phyloP scores from a whole-genome alignment of 2,329 filamentous ascomycete species.

The Alternaria alternata region DNA sequence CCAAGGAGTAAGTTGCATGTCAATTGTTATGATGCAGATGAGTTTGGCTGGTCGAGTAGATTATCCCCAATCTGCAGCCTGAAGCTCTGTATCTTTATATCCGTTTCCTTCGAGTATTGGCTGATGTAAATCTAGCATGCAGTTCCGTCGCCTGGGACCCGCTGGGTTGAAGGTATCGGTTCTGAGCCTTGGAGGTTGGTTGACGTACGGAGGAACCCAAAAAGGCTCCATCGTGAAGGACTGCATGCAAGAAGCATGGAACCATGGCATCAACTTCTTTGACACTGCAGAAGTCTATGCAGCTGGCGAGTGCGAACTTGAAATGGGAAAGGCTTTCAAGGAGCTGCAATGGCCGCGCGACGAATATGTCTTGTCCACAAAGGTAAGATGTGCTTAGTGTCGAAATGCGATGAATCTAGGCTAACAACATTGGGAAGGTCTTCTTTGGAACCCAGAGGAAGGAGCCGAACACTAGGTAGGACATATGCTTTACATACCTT shows the following conservation, averaged over 20 bases:
- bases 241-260: constrained; percentile 59
- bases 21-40: not conserved
- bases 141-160: constrained; percentile 41
- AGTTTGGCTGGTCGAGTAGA: not conserved
- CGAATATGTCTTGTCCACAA: constrained; percentile 39
- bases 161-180: constrained; percentile 61
- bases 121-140: constrained; percentile 34
- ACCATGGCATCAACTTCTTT: constrained; percentile 61
- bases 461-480: constrained; percentile 61
- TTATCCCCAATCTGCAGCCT: not conserved
- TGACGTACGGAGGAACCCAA: constrained; percentile 60
- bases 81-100: not conserved
- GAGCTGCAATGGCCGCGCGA: constrained; percentile 59
- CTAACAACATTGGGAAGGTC: constrained; percentile 46
- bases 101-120: not conserved
- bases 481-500: not conserved
- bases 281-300: constrained; percentile 63
- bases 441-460: constrained; percentile 66
- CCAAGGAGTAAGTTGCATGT: constrained; percentile 47
- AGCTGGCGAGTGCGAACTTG: constrained; percentile 68
- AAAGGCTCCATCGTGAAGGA: constrained; percentile 59
- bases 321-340: constrained; percentile 62
- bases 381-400: constrained; percentile 17
- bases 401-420: not conserved
- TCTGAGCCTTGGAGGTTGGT: constrained; percentile 57